A percentile compares a stretch with the other conserved stretches of the same genome.
phyloP scores from a whole-genome alignment of 805 yeast species.

The Metschnikowia lochheadii region DNA sequence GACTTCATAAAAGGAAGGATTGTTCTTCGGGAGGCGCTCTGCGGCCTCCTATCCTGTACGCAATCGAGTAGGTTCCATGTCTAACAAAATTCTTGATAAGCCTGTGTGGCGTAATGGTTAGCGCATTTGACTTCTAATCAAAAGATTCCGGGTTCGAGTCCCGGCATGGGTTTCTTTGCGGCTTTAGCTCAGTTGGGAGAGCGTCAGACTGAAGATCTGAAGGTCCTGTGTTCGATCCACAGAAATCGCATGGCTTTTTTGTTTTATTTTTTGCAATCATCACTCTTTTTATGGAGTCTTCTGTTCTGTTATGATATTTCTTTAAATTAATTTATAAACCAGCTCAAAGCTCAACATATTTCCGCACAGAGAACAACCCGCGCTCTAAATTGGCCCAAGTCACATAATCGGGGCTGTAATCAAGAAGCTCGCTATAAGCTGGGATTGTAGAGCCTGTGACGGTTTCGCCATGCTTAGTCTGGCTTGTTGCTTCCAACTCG shows the following conservation, averaged over 20 bases:
- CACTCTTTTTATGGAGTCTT: too few relatives aligned
- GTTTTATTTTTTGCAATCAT: neutral
- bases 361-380: slow-evolving; percentile 63
- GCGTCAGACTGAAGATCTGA: slow-evolving; percentile 29
- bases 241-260: slow-evolving; percentile 12
- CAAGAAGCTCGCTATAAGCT: slow-evolving; percentile 65
- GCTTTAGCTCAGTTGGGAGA: slow-evolving; percentile 28
- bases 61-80: too few relatives aligned
- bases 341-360: slow-evolving; percentile 38
- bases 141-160: slow-evolving; percentile 21
- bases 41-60: too few relatives aligned
- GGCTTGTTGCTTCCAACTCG: slow-evolving; percentile 39
- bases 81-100: too few relatives aligned
- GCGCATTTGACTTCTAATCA: slow-evolving; percentile 21
- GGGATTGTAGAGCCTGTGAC: slow-evolving; percentile 39
- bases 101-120: slow-evolving; percentile 22
- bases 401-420: slow-evolving; percentile 61
- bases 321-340: neutral
- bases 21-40: too few relatives aligned
- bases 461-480: slow-evolving; percentile 32
- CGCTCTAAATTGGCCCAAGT: slow-evolving; percentile 61
- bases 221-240: slow-evolving; percentile 19
- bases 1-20: too few relatives aligned
- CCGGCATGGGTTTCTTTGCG: slow-evolving; percentile 19
- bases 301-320: neutral